Evolutionary conservation across 2,329 filamentous ascomycete species (phyloP), one percentile per base, ranked within the genome.

Genomic region (Tothia fuscella): DNA sequence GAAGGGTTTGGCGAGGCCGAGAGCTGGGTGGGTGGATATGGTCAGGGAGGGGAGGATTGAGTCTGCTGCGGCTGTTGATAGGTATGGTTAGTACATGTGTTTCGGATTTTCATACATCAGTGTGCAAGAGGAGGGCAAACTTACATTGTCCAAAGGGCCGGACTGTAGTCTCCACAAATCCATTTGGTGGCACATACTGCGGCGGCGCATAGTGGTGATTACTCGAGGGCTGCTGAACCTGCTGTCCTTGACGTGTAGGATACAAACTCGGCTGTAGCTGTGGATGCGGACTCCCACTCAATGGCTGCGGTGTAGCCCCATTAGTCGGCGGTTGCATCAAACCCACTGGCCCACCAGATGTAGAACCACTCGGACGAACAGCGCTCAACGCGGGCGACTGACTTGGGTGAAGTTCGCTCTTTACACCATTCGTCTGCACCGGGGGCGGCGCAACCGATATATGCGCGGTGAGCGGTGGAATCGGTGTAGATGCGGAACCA

Each of bases 21-120:
- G 66, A 9, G 70, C 71, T 1, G 81, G 78, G 53, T 89, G 82
- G 12, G 80, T 80, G 43, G 72, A 69, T 13, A 88, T 63, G 29
- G 71, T 74, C 19, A 89, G 63, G 40, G 73, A 76, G 4, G 72
- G 73, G 38, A 89, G 72, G 32, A 89, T 67, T 20, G 82, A 78
- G 57, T 82, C 71, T 26, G 68, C 58, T 33, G 67, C 50, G 48
- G 65, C 72, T 77, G 46, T 22, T 5, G 29, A 36, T 44, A 5
- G 20, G 19, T 19, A 26, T n/a, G n/a, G n/a, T n/a, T n/a, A n/a
- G n/a, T n/a, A n/a, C n/a, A n/a, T n/a, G n/a, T n/a, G 24, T 47
- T 53, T 48, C 61, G 55, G 32, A 45, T 19, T 28, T 28, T 26
- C 29, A 7, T 6, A 22, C 21, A 17, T 19, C 36, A 28, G 13